A percentile compares a stretch with the other conserved stretches of the same genome.
These are phyloP conservation scores for Pseudoneurospora amorphoporcata DNA, from an alignment of 495 filamentous ascomycete species.

Conservation along the genomic window DNA sequence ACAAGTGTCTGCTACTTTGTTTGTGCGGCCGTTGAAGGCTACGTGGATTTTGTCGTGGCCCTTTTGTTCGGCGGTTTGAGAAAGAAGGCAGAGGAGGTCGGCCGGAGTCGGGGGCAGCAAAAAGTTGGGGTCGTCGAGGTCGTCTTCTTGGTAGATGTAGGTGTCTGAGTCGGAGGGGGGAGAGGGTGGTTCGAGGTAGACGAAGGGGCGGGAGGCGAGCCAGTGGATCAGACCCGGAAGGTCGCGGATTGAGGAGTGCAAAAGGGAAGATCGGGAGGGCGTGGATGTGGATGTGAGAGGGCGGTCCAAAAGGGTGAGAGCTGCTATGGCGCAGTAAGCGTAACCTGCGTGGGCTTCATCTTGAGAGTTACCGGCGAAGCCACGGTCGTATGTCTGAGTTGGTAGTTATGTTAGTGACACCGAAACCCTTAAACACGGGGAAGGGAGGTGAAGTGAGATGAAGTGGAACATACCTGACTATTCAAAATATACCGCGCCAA, in stretches of 20 bases:
- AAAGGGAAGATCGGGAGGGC: slow-evolving; percentile 15
- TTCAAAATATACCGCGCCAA: slow-evolving; percentile 61
- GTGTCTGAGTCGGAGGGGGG: slow-evolving; percentile 14
- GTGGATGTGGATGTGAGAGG: slow-evolving; percentile 18
- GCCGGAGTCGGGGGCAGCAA: slow-evolving; percentile 10
- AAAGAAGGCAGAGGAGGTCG: slow-evolving; percentile 26
- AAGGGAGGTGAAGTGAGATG: not conserved
- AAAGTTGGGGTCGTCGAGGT: slow-evolving; percentile 12
- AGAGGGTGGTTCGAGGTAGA: slow-evolving; percentile 36
- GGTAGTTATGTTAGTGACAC: slow-evolving; percentile 8
- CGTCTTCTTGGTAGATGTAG: slow-evolving; percentile 26
- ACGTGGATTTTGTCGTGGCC: slow-evolving; percentile 23
- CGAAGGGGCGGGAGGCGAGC: slow-evolving; percentile 54
- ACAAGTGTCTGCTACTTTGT: slow-evolving; percentile 87
- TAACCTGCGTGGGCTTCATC: slow-evolving; percentile 90
- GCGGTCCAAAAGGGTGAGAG: slow-evolving; percentile 59
- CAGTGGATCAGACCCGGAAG: slow-evolving; percentile 27
- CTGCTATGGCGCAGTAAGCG: slow-evolving; percentile 73
- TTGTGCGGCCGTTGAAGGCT: slow-evolving; percentile 79
- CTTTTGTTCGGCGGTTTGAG: slow-evolving; percentile 4
- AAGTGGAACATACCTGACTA: slow-evolving; percentile 19
- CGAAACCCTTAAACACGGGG: not conserved
- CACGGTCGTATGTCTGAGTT: slow-evolving; percentile 76
- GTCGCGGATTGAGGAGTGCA: slow-evolving; percentile 26
- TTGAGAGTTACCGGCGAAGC: slow-evolving; percentile 67